Evolutionary conservation across 2,329 filamentous ascomycete genomes (phyloP).

Genomic region (Fusarium bulbicola): DNA sequence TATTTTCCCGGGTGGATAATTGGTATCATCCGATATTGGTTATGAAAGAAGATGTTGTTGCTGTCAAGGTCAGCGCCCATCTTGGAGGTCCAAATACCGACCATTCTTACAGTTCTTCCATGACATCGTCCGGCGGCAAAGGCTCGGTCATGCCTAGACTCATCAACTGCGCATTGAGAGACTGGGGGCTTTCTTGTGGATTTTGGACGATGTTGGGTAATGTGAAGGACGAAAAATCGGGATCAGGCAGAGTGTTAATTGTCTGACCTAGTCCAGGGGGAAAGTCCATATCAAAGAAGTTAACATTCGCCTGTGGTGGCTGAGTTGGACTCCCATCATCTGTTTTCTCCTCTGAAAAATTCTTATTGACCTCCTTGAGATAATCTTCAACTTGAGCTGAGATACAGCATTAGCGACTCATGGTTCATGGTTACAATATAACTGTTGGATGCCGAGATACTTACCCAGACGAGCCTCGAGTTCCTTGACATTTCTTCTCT

Average conservation of each 20-base stretch:
- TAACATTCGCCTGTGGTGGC: slow-evolving; percentile 16
- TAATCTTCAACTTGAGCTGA: slow-evolving; percentile 84
- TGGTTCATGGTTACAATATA: slow-evolving; percentile 29
- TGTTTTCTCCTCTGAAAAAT: slow-evolving; percentile 35
- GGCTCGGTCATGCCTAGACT: slow-evolving; percentile 83
- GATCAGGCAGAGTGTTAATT: neutral
- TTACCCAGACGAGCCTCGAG: slow-evolving; percentile 89
- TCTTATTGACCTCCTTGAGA: slow-evolving; percentile 70
- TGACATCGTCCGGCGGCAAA: slow-evolving; percentile 78
- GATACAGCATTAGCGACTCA: slow-evolving; percentile 12
- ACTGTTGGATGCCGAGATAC: slow-evolving; percentile 55
- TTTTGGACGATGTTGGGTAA: slow-evolving; percentile 18
- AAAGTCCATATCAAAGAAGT: slow-evolving; percentile 20
- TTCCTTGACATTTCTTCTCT: slow-evolving; percentile 89
- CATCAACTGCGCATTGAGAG: slow-evolving; percentile 63
- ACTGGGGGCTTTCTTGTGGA: slow-evolving; percentile 7
- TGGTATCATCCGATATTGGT: slow-evolving; percentile 75
- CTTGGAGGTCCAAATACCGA: neutral
- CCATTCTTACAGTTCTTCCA: slow-evolving; percentile 78
- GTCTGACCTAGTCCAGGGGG: slow-evolving; percentile 2
- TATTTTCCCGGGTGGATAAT: slow-evolving; percentile 83
- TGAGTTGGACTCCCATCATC: slow-evolving; percentile 41
- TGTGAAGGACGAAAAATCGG: slow-evolving; percentile 24
- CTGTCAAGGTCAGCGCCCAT: slow-evolving; percentile 51
- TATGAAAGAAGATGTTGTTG: slow-evolving; percentile 78